Conservation (phyloP, 106 monocot genomes). For the Allium sativum region DNA sequence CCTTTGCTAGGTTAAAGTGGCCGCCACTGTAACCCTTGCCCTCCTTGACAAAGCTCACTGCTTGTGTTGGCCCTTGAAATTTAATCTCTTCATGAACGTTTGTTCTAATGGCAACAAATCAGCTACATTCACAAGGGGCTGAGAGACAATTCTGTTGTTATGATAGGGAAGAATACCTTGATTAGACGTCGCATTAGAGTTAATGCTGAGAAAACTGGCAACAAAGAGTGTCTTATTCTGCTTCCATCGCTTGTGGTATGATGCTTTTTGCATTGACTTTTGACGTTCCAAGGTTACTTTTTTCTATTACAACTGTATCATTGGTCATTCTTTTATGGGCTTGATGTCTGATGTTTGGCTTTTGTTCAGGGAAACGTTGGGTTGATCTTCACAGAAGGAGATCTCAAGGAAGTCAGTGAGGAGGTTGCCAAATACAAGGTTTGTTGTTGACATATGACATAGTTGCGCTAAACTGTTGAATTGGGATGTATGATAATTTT, state of each 20-base stretch:
- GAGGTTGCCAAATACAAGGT: conserved; percentile 82
- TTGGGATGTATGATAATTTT: too few species aligned
- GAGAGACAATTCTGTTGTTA: conserved; percentile 60
- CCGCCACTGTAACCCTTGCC: too few species aligned
- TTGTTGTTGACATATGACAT: too few species aligned
- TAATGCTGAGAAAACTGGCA: conserved; percentile 65
- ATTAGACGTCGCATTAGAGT: conserved; percentile 71
- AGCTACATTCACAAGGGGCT: conserved; percentile 54
- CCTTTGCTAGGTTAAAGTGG: too few species aligned
- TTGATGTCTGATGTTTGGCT: too few species aligned
- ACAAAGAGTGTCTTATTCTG: conserved; percentile 42
- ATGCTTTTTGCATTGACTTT: conserved; percentile 32
- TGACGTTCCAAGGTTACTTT: too few species aligned
- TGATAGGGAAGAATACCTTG: conserved; percentile 93
- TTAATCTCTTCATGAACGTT: not conserved
- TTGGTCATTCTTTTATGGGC: not conserved
- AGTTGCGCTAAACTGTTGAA: too few species aligned
- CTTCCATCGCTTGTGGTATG: conserved; percentile 59
- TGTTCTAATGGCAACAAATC: conserved; percentile 56
- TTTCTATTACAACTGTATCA: too few species aligned
- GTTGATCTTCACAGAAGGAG: conserved; percentile 78
- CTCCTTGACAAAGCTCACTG: too few species aligned
- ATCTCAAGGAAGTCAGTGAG: conserved; percentile 79
- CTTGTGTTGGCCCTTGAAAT: not conserved
- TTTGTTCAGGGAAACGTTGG: conserved; percentile 65